Evolutionary conservation across 805 yeast species (phyloP).

Genomic region (Lipomyces lipofer): DNA sequence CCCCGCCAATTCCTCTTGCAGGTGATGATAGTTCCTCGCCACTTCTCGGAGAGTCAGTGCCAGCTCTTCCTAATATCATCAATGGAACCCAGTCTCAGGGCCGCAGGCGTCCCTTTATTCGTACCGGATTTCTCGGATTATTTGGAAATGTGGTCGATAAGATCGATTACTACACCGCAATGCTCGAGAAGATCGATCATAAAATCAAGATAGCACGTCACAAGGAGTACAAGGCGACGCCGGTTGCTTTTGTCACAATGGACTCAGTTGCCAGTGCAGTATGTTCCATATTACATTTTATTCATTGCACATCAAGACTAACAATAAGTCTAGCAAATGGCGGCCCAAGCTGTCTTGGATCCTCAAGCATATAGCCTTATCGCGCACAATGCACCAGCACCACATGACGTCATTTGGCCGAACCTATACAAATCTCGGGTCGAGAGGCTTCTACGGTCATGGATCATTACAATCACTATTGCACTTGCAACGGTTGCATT

Average conservation of each 20-base stretch:
- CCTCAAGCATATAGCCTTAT: slow-evolving; percentile 83
- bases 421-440: slow-evolving; percentile 77
- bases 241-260: slow-evolving; percentile 93
- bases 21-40: slow-evolving; percentile 20
- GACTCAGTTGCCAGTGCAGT: slow-evolving; percentile 93
- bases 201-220: slow-evolving; percentile 65
- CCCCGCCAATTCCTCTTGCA: slow-evolving; percentile 26
- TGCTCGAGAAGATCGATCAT: slow-evolving; percentile 66
- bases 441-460: slow-evolving; percentile 66
- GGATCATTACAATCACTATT: slow-evolving; percentile 64
- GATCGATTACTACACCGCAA: slow-evolving; percentile 70
- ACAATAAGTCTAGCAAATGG: no score
- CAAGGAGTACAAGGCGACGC: slow-evolving; percentile 75
- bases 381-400: slow-evolving; percentile 89
- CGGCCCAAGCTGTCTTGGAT: slow-evolving; percentile 92
- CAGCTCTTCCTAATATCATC: slow-evolving; percentile 21
- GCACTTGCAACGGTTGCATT: slow-evolving; percentile 69
- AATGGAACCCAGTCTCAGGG: slow-evolving; percentile 12
- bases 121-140: slow-evolving; percentile 60
- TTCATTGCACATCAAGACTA: no score
- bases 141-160: slow-evolving; percentile 77
- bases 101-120: slow-evolving; percentile 58
- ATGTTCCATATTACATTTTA: no score
- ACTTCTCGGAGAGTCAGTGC: slow-evolving; percentile 5
- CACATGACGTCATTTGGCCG: slow-evolving; percentile 92